Percentiles rank a stretch among this genome's conserved stretches.
Conservation (phyloP, 371 early-diverging fungal species). For the Mortierella sp. region DNA sequence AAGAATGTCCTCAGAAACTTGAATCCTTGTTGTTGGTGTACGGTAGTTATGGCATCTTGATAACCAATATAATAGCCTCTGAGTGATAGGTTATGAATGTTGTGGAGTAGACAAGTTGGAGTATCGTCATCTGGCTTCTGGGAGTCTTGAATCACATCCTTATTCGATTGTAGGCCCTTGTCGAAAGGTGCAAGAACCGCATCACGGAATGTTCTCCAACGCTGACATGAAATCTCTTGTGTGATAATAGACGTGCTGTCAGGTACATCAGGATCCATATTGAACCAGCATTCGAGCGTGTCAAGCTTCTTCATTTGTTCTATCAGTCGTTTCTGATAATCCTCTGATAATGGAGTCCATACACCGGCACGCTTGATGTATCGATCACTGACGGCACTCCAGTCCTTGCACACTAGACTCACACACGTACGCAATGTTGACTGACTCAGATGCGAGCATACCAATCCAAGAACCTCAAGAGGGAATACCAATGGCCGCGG, state of each 20-base stretch:
- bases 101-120: conserved; percentile 28
- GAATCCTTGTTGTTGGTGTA: not conserved
- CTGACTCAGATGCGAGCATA: conserved; percentile 34
- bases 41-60: not conserved
- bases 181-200: conserved; percentile 11
- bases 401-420: conserved; percentile 34
- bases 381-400: conserved; percentile 26
- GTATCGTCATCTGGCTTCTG: not conserved
- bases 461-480: conserved; percentile 28
- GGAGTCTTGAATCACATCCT: not conserved
- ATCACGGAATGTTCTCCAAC: conserved; percentile 1
- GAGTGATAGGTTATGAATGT: conserved; percentile 16
- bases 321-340: conserved; percentile 5
- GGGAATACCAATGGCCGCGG: conserved; percentile 23
- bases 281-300: conserved; percentile 39
- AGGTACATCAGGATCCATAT: conserved; percentile 16
- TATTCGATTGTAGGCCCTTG: not conserved
- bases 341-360: conserved; percentile 20
- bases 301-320: conserved; percentile 23
- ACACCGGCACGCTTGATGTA: conserved; percentile 27
- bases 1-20: conserved; percentile 3
- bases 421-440: conserved; percentile 20
- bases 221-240: too few species aligned
- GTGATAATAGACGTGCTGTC: not conserved
- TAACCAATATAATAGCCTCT: not conserved